Evolutionary conservation across 2,329 filamentous ascomycete species (phyloP), one percentile per base, ranked within the genome.

Genomic region (Xylariaceae sp.): DNA sequence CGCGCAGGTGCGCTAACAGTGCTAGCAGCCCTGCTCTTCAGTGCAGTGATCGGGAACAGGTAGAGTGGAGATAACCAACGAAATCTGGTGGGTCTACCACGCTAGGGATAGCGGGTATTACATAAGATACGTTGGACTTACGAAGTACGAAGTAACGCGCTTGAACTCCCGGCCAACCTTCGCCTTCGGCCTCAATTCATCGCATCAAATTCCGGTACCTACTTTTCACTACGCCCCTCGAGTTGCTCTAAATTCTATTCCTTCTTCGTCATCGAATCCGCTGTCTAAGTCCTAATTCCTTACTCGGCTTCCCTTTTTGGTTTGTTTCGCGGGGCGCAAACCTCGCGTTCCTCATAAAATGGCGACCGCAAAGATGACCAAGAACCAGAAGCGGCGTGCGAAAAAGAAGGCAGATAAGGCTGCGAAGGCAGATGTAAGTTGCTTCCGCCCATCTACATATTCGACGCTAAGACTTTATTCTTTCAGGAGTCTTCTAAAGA

Each of bases 371-470:
- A 95, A 92, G 76, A 85, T 87, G 77, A 91, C 87, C 70, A 97
- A 96, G 78, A 96, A 96, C 74, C 90, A 95, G 74, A 86, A 92
- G 77, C 84, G 91, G 71, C 85, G 92, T 71, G 88, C 90, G 46
- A 92, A 92, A 78, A 96, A 94, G 82, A 96, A 96, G 85, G 88
- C 90, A 65, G 84, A 89, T 69, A 95, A 95, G 76, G 85, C 85
- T 66, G 73, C 82, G 62, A 74, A 80, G 49, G 74, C 80, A 70
- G 75, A 84, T 64, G 81, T 83, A 51, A 59, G 71, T 61, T 26
- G 70, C 60, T 8, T 42, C 47, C 47, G 39, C 43, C 37, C 29
- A 5, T 21, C 16, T 8, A 34, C 10, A 29, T 13, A 7, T 29
- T 45, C 15, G 7, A 36, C 40, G 6, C 29, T 10, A 18, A 32